phyloP scores from a whole-genome alignment of 163 green algal genomes.

The Chloromonas sp. region DNA sequence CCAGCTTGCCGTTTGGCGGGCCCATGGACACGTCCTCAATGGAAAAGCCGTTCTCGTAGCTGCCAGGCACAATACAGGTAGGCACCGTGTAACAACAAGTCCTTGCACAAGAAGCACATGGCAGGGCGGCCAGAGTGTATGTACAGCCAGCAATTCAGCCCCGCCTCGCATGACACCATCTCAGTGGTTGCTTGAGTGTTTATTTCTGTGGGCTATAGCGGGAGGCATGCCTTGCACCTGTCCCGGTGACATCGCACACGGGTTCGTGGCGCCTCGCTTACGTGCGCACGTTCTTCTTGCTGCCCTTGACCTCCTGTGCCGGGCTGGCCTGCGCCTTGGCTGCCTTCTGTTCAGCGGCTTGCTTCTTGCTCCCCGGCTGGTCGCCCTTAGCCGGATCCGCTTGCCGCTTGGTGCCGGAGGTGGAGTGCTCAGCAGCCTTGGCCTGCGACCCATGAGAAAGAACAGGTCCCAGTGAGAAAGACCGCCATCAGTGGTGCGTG shows the following conservation, averaged over 20 bases:
- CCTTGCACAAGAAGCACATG: too few species aligned
- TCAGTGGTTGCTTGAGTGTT: too few species aligned
- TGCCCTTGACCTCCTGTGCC: conserved; percentile 2
- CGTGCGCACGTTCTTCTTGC: conserved; percentile 30
- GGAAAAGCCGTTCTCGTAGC: conserved; percentile 80
- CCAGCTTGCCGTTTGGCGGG: conserved; percentile 62
- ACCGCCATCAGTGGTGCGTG: too few species aligned
- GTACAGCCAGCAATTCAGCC: too few species aligned
- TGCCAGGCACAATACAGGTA: neutral
- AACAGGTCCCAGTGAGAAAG: too few species aligned
- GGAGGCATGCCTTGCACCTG: too few species aligned
- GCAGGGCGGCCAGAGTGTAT: too few species aligned
- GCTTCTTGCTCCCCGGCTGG: conserved; percentile 4
- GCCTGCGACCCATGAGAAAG: too few species aligned
- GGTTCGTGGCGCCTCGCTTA: neutral
- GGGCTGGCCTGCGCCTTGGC: conserved; percentile 21
- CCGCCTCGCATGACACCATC: too few species aligned
- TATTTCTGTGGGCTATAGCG: too few species aligned
- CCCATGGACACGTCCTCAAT: conserved; percentile 63
- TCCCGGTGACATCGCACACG: too few species aligned
- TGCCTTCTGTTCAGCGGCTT: conserved; percentile 17
- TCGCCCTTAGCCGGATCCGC: neutral
- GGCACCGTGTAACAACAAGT: too few species aligned
- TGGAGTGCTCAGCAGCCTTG: neutral
- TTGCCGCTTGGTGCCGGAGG: neutral